Evolutionary conservation across 768 basidiomycete species (phyloP), one percentile per base, ranked within the genome.

Genomic region (Krasilnikovozyma curviuscula): DNA sequence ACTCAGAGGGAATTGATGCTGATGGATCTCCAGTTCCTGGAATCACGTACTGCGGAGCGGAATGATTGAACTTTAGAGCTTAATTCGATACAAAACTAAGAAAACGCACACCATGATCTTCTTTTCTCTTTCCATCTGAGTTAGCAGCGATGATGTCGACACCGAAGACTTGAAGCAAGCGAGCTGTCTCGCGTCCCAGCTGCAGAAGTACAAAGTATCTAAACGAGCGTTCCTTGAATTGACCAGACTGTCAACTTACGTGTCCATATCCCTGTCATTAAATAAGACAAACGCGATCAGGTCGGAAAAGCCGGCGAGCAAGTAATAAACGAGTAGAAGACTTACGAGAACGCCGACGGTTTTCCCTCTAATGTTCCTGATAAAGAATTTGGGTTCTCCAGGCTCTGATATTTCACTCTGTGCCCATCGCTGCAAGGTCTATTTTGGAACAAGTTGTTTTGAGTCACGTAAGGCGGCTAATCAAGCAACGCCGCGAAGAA

Each of bases 291-390:
- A 24, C 5, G 5, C 18, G 23, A 6, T 16, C 19, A 33, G n/a
- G 19, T 21, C 18, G 13, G 3, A 14, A 25, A 19, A 40, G 16
- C 32, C 16, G 3, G 28, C 21, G 49, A 49, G 29, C 25, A 24
- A 24, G 5, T 40, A 28, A n/a, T 2, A 34, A 19, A 10, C 3
- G 40, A 24, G 43, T 13, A 16, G 31, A 1, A 7, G 10, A 55
- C 61, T 50, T 38, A 62, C 61, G 19, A 65, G 53, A 39, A 65
- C 38, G 25, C 63, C 63, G 10, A 59, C 58, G 12, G 63, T 65
- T 54, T 62, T 62, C 14, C 63, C 63, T 18, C 56, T 49, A 9
- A 63, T 30, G 3, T 56, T 54, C 13, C 56, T 32, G 8, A 56
- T 56, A 42, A 37, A 56, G 34, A 60, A 63, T 3, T 44, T 30